Conservation (phyloP, 805 yeast genomes). For the Pichia insulana region DNA sequence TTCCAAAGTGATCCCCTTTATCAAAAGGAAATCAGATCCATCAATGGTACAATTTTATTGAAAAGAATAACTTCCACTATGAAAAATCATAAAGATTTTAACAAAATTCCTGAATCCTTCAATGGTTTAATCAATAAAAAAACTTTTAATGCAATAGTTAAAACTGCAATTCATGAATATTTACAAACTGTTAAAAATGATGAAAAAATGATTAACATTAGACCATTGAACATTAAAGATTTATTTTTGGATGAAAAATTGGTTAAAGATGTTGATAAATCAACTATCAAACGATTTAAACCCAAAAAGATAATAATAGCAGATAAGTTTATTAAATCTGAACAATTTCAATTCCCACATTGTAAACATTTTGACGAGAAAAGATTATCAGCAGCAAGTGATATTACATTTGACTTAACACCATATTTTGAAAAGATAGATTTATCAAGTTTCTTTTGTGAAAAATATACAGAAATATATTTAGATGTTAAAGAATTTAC, state of each 20-base stretch:
- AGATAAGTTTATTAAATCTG: background rate
- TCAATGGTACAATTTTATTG: no score
- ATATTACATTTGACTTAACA: background rate
- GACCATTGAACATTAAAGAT: background rate
- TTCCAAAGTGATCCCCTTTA: background rate
- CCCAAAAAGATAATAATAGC: background rate
- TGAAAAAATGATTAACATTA: background rate
- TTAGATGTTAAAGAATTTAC: background rate
- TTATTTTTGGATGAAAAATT: background rate
- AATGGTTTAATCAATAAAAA: background rate
- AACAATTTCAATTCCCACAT: background rate
- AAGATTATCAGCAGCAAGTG: background rate
- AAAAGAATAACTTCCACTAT: no score
- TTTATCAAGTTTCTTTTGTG: background rate
- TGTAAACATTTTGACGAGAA: background rate
- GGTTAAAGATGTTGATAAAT: background rate
- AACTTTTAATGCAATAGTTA: background rate
- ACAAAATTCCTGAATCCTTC: background rate
- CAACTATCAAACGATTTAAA: no score
- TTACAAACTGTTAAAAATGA: background rate
- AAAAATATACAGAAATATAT: background rate
- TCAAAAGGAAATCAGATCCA: no score
- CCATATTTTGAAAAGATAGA: background rate
- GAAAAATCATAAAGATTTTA: no score
- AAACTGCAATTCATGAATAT: background rate